Evolutionary conservation across 129 eudicot genomes (phyloP).

Genomic region (Rutidosis leptorrhynchoides): DNA sequence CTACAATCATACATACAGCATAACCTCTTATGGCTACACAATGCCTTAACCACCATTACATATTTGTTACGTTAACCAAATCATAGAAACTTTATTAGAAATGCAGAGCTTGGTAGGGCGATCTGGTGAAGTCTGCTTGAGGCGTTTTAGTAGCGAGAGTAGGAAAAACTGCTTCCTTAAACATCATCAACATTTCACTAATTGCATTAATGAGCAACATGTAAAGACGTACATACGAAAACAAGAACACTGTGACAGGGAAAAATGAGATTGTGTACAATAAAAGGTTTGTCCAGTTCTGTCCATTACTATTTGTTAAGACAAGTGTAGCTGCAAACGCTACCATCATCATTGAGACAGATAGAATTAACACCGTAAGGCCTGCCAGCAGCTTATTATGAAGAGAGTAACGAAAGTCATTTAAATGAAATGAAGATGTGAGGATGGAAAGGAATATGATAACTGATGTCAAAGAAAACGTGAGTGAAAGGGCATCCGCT

Average conservation of each 20-base stretch:
- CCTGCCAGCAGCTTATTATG: constrained; percentile 26
- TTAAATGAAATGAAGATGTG: constrained; percentile 28
- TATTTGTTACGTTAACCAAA: not conserved
- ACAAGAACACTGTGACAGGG: constrained; percentile 29
- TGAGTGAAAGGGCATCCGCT: constrained; percentile 31
- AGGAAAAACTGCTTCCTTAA: constrained; percentile 12
- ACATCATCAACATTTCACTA: not conserved
- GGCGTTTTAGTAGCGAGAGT: not conserved
- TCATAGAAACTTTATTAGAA: not conserved
- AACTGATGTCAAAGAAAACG: constrained; percentile 31
- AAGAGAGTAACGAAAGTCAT: constrained; percentile 26
- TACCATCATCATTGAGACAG: constrained; percentile 42
- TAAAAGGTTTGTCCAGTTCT: constrained; percentile 24
- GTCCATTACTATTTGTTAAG: constrained; percentile 8
- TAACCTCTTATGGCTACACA: too few species aligned
- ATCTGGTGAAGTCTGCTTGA: constrained; percentile 7
- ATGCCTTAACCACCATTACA: not conserved
- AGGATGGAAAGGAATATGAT: constrained; percentile 33
- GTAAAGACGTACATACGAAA: constrained; percentile 30
- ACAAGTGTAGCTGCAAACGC: constrained; percentile 39
- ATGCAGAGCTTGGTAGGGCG: not conserved
- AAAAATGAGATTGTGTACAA: constrained; percentile 29
- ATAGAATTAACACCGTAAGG: constrained; percentile 27
- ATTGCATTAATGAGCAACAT: constrained; percentile 20
- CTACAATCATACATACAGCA: too few species aligned